Base-by-base conservation (phyloP, 345 rosid genomes). In the Gossypium herbaceum region DNA sequence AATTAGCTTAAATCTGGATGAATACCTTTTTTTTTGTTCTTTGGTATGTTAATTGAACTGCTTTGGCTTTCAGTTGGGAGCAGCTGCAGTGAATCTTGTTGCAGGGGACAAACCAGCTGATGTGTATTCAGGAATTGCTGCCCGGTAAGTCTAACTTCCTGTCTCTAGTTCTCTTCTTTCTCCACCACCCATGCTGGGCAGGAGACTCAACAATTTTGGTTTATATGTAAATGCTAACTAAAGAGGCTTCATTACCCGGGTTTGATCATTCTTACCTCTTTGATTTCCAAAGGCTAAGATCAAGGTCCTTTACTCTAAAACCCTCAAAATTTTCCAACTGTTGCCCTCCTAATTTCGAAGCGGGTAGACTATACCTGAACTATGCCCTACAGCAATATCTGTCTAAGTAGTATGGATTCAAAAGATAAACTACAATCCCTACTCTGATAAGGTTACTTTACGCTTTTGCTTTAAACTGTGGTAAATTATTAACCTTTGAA, bases 81-180 rank as follows among this genome's bases (percentile, higher is more conserved):
- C 99, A 74, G 94, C 86, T 75, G 97, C 98, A 34, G 99, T 96
- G 63, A 96, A 96, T 86, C 97, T 96, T 76, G 93, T 93, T 16
- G 78, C 83, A n/a, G 93, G 94, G 79, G 97, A 86, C 75, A 92
- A 90, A 83, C 99, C 99, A 71, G 92, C 94, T 24, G 99, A 96
- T 81, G 97, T 93, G 62, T 96, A 96, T 81, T 86, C 99, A 22
- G 97, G 89, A 78, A 96, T 96, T 75, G 98, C 99, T 75, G 69
- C 87, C 77, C 86, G 96, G 99, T 92, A 79, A 76, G 63, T 76
- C 9, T 19, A 29, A 6, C 68, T 52, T 75, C 71, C 71, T 83
- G 72, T 64, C 20, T 39, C 67, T 63, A 20, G 60, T 44, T 61
- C 69, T 20, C 76, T 44, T 2, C 54, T 60, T 58, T 19, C 72